A percentile compares a stretch with the other conserved stretches of the same genome.
Evolutionary conservation across 1,284 basidiomycete species (phyloP).

Genomic region (Sporisorium reilianum): DNA sequence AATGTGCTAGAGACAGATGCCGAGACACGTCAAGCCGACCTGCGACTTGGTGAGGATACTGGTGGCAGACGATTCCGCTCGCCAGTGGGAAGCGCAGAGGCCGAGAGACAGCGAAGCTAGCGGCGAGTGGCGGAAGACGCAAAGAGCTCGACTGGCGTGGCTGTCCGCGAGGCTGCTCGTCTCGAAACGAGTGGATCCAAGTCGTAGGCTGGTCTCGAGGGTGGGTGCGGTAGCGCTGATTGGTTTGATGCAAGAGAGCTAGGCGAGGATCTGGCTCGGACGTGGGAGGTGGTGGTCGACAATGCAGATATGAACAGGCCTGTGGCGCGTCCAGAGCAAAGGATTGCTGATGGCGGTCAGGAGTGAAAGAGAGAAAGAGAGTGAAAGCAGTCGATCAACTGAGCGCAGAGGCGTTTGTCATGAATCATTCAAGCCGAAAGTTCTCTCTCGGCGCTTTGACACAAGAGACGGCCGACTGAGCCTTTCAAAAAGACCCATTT

Average conservation of each 20-base stretch:
- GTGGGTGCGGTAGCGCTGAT: neutral
- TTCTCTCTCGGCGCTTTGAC: neutral
- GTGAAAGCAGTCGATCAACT: neutral
- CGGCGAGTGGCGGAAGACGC: neutral
- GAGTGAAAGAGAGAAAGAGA: neutral
- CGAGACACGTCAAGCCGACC: slow-evolving; percentile 17
- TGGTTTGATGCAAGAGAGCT: neutral
- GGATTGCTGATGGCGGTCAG: neutral
- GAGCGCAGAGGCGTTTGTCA: slow-evolving; percentile 10
- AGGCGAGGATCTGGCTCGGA: no score
- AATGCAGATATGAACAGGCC: no score
- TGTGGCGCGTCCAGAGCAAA: no score
- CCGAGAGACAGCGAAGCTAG: neutral
- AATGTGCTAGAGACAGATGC: neutral
- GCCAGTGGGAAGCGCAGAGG: no score
- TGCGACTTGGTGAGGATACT: slow-evolving; percentile 14
- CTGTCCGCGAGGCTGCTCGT: neutral
- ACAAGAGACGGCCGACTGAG: slow-evolving; percentile 7
- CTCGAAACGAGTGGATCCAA: neutral
- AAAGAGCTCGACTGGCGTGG: neutral
- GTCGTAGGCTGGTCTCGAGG: neutral
- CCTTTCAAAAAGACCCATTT: neutral
- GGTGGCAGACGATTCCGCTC: neutral
- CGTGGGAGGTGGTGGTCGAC: no score
- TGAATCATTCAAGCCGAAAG: slow-evolving; percentile 1